A percentile compares a stretch with the other conserved stretches of the same genome.
These are phyloP conservation scores for Mucor circinelloides DNA, from an alignment of 371 early-diverging fungal genomes.

Conservation along the genomic window DNA sequence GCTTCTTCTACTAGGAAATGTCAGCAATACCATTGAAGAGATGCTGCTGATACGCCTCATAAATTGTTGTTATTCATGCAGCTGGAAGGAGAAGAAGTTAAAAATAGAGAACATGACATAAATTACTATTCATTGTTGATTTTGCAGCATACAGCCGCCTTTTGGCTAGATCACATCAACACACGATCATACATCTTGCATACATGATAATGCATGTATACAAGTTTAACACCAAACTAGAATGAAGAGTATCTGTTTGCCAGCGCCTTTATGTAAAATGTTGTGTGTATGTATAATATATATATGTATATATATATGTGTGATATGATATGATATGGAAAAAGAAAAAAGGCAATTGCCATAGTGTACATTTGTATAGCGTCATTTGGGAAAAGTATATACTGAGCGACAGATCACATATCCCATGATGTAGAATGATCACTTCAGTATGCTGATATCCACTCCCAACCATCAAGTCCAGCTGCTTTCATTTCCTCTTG, in stretches of 20 bases:
- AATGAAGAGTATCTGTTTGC: neutral
- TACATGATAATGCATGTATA: neutral
- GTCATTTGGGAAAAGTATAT: neutral
- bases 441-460: slow-evolving; percentile 14
- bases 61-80: too few species aligned
- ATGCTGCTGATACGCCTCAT: too few species aligned
- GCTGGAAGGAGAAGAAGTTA: too few species aligned
- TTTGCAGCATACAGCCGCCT: neutral
- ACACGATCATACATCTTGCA: neutral
- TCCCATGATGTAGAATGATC: neutral
- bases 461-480: slow-evolving; percentile 30
- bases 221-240: neutral
- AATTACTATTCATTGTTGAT: neutral
- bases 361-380: neutral
- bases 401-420: neutral
- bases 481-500: slow-evolving; percentile 25
- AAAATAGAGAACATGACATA: neutral
- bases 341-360: neutral
- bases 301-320: neutral
- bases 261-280: neutral
- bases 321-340: neutral
- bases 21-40: too few species aligned
- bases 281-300: neutral
- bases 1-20: too few species aligned
- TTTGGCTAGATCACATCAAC: neutral